Evolutionary conservation across 495 filamentous ascomycete genomes (phyloP), one percentile per base, ranked within the genome.

Genomic region (Daldinia childiae): DNA sequence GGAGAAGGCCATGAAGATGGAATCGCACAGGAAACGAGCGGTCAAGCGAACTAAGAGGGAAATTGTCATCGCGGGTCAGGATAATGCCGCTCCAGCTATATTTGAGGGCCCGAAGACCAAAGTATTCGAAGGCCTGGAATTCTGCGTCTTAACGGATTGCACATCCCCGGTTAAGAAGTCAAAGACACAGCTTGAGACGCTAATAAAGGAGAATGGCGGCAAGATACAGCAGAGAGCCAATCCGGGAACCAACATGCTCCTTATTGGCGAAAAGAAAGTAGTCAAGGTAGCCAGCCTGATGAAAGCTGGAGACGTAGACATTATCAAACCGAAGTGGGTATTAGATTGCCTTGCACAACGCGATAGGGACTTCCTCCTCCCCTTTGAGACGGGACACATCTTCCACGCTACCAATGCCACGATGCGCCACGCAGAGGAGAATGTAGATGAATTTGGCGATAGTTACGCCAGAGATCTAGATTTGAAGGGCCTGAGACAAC

Each of bases 131-230:
- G 91, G 91, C 1, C 81, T 93, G 9, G 90, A 87, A 45, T 97
- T 99, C 75, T 97, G 90, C 85, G 85, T 82, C 70, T 68, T 86
- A 27, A 83, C 78, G 6, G 82, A 85, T 48, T 76, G 78, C 65
- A 52, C 82, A 6, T 69, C 72, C 15, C 83, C 80, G 1, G 64
- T 80, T 15, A 95, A 93, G 80, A 91, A 87, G 74, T 83, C 86
- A 30, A 98, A 98, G 75, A 82, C 86, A 0, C 89, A 94, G 56
- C 79, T 98, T n/a, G 94, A 98, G 76, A 85, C 89, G 45, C 82
- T 98, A 1, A 87, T 98, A 72, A 98, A 98, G 78, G 84, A 88
- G 21, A 88, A 98, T 62, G 96, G 95, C 24, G 95, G 94, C n/a
- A 88, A 82, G 39, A 87, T 97, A 48, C 90, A 89, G 48, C 93